Percentiles rank a stretch among this genome's conserved stretches.
Evolutionary conservation across 768 basidiomycete species (phyloP).

Genomic region (Pulveroboletus ravenelii): DNA sequence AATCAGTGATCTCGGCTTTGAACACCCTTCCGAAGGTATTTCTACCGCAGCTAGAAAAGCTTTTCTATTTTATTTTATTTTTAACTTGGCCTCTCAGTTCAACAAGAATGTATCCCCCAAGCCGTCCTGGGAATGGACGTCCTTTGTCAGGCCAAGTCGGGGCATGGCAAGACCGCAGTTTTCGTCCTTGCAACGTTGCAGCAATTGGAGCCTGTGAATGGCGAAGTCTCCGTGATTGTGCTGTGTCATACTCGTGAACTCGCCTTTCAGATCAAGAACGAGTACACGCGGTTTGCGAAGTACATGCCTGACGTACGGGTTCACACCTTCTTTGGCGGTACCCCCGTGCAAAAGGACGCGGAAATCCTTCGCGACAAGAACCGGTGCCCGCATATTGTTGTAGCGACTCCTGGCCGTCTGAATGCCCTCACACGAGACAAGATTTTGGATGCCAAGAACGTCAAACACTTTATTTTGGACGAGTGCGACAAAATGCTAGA

Average conservation of each 20-base stretch:
- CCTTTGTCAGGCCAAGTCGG: slow-evolving; percentile 98
- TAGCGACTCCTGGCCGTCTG: slow-evolving; percentile 95
- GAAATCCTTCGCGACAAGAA: slow-evolving; percentile 92
- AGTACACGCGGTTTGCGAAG: slow-evolving; percentile 98
- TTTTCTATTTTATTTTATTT: slow-evolving; percentile 2
- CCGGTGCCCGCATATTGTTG: slow-evolving; percentile 98
- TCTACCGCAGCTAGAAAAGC: neutral
- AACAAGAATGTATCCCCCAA: slow-evolving; percentile 99
- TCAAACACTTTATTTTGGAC: slow-evolving; percentile 99
- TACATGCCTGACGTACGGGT: slow-evolving; percentile 99
- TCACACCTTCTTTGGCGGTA: slow-evolving; percentile 97
- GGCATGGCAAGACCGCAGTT: slow-evolving; percentile 97
- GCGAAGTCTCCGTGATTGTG: slow-evolving; percentile 96
- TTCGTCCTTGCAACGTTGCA: slow-evolving; percentile 98
- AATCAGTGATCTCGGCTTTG: slow-evolving; percentile 98
- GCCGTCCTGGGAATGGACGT: slow-evolving; percentile 99
- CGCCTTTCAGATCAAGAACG: slow-evolving; percentile 99
- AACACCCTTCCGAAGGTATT: slow-evolving; percentile 97
- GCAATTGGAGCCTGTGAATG: slow-evolving; percentile 96
- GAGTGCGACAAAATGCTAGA: slow-evolving; percentile 99
- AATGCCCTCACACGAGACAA: slow-evolving; percentile 96
- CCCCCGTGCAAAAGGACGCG: slow-evolving; percentile 88
- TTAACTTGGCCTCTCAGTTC: slow-evolving; percentile 51
- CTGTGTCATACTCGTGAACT: slow-evolving; percentile 99
- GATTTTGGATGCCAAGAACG: slow-evolving; percentile 88